These are phyloP conservation scores for Peziza echinospora DNA, from an alignment of 495 filamentous ascomycete genomes.

Conservation along the genomic window DNA sequence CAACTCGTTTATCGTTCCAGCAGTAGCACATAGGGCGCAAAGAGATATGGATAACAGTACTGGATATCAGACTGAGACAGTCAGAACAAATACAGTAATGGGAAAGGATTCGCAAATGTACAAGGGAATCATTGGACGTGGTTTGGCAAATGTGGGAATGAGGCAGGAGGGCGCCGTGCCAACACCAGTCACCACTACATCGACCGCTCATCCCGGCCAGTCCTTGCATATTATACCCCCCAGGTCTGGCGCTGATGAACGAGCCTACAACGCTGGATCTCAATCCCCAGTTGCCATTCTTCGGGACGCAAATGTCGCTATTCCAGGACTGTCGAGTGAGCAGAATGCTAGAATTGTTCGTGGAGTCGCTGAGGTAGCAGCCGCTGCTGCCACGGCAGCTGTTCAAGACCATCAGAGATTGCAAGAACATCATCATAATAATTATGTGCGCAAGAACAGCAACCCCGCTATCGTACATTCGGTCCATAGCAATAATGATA, in stretches of 20 bases:
- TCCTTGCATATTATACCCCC: conserved; percentile 50
- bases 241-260: not conserved
- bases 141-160: conserved; percentile 56
- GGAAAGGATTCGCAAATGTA: conserved; percentile 68
- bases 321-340: conserved; percentile 50
- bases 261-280: not conserved
- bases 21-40: not conserved
- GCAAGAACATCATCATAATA: not conserved
- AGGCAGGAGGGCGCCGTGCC: conserved; percentile 25
- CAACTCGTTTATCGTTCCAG: not conserved
- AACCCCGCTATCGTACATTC: conserved; percentile 1
- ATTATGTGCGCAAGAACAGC: conserved; percentile 6
- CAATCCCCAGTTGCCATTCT: conserved; percentile 10
- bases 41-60: conserved; percentile 6
- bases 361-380: conserved; percentile 76
- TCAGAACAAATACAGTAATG: conserved; percentile 17
- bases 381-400: conserved; percentile 73
- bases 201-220: conserved; percentile 20
- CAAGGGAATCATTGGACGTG: conserved; percentile 80
- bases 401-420: conserved; percentile 43
- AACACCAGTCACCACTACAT: conserved; percentile 15
- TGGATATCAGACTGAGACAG: conserved; percentile 4
- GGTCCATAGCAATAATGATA: not conserved
- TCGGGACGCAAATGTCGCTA: conserved; percentile 24
- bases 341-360: conserved; percentile 62